These are phyloP conservation scores for Entoloma clypeatum DNA, from an alignment of 1,284 basidiomycete genomes.

Conservation along the genomic window DNA sequence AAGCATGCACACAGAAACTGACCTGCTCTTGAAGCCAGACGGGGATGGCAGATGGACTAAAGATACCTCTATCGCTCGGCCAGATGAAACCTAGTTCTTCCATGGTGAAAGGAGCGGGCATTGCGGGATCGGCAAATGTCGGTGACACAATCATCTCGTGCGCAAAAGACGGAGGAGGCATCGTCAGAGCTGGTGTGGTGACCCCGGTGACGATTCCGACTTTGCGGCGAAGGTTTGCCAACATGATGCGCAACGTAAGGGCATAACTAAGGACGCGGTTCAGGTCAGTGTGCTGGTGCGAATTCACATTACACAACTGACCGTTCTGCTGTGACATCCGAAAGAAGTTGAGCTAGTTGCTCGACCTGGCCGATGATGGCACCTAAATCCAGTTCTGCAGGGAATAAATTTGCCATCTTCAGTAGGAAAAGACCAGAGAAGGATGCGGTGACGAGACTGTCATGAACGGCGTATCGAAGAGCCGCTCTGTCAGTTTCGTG, in stretches of 20 bases:
- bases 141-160: conserved; percentile 56
- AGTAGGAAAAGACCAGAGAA: conserved; percentile 91
- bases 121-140: conserved; percentile 52
- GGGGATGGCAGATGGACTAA: conserved; percentile 76
- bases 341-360: conserved; percentile 76
- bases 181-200: conserved; percentile 43
- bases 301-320: conserved; percentile 23
- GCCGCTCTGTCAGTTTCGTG: conserved; percentile 50
- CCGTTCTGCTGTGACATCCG: conserved; percentile 86
- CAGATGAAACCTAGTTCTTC: conserved; percentile 79
- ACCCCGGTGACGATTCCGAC: conserved; percentile 64
- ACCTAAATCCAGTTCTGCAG: conserved; percentile 70
- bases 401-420: conserved; percentile 88
- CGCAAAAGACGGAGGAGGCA: conserved; percentile 47
- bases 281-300: conserved; percentile 7
- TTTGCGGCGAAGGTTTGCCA: conserved; percentile 83
- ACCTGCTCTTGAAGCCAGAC: conserved; percentile 82
- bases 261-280: conserved; percentile 58
- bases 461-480: conserved; percentile 87
- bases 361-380: conserved; percentile 78
- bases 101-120: conserved; percentile 69
- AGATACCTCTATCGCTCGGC: conserved; percentile 69
- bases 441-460: conserved; percentile 86
- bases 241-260: conserved; percentile 85
- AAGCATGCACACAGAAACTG: conserved; percentile 13